phyloP scores from a whole-genome alignment of 2,329 filamentous ascomycete genomes.

The Aspergillus uvarum region DNA sequence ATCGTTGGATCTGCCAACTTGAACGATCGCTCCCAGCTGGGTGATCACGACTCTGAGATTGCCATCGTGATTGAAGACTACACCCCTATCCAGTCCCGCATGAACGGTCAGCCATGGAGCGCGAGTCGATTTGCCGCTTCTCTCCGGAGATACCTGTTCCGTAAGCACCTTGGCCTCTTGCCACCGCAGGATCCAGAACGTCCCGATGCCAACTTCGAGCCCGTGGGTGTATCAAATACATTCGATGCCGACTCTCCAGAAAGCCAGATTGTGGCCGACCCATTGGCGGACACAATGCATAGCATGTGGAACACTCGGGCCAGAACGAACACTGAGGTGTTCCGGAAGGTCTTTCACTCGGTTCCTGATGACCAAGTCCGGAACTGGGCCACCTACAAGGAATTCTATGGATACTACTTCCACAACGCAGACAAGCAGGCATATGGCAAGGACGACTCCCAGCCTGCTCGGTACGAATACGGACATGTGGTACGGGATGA shows the following conservation, averaged over 20 bases:
- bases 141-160: slow-evolving; percentile 78
- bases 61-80: slow-evolving; percentile 87
- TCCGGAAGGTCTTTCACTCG: slow-evolving; percentile 61
- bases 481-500: slow-evolving; percentile 84
- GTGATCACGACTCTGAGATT: slow-evolving; percentile 86
- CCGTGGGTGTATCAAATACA: slow-evolving; percentile 56
- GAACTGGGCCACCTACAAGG: slow-evolving; percentile 62
- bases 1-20: slow-evolving; percentile 87
- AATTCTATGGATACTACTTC: slow-evolving; percentile 64
- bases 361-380: slow-evolving; percentile 60
- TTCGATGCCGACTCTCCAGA: slow-evolving; percentile 55
- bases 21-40: slow-evolving; percentile 86
- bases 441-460: slow-evolving; percentile 44
- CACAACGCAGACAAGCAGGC: slow-evolving; percentile 42
- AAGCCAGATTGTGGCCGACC: slow-evolving; percentile 56
- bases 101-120: slow-evolving; percentile 75
- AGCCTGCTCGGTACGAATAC: slow-evolving; percentile 66
- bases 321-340: slow-evolving; percentile 59
- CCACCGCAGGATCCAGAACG: slow-evolving; percentile 68
- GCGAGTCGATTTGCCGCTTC: slow-evolving; percentile 81
- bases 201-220: slow-evolving; percentile 58
- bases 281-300: slow-evolving; percentile 57
- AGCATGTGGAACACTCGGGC: slow-evolving; percentile 60
- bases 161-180: slow-evolving; percentile 84
- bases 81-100: slow-evolving; percentile 65